Conservation (phyloP, 345 rosid species). For the Anacardium occidentale region DNA sequence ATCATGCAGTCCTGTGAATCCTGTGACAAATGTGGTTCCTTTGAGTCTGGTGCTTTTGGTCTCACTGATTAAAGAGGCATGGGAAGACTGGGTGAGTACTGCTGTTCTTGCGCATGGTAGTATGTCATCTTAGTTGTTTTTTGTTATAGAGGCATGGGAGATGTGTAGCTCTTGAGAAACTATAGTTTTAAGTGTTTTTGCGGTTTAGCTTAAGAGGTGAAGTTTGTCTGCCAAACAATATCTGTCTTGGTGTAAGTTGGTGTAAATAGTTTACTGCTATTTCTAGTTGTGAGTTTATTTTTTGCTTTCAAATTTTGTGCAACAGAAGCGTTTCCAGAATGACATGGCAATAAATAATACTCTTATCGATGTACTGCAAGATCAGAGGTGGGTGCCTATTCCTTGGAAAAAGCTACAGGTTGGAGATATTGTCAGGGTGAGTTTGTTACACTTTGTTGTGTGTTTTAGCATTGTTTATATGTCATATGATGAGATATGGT, state of each 20-base stretch:
- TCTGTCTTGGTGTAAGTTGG: neutral
- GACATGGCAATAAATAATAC: slow-evolving; percentile 87
- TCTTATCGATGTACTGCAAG: slow-evolving; percentile 77
- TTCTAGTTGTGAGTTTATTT: slow-evolving; percentile 12
- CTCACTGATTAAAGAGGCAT: slow-evolving; percentile 96
- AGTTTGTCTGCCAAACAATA: neutral
- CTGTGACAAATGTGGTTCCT: slow-evolving; percentile 90
- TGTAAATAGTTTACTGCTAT: slow-evolving; percentile 20
- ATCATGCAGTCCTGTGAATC: slow-evolving; percentile 90
- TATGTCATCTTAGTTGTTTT: slow-evolving; percentile 13
- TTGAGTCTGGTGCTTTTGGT: slow-evolving; percentile 91
- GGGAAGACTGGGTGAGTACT: slow-evolving; percentile 91
- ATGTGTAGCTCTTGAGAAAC: neutral
- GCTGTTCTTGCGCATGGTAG: slow-evolving; percentile 10
- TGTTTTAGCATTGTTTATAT: slow-evolving; percentile 14
- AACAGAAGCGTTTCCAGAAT: slow-evolving; percentile 96
- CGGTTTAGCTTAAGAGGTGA: slow-evolving; percentile 8
- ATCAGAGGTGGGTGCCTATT: slow-evolving; percentile 70
- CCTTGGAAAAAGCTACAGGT: slow-evolving; percentile 97
- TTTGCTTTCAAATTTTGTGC: slow-evolving; percentile 25
- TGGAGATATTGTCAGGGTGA: slow-evolving; percentile 93
- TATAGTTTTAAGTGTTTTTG: neutral
- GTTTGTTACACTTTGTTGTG: slow-evolving; percentile 26
- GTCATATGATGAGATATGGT: slow-evolving; percentile 4
- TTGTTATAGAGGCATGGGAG: neutral